A percentile compares a stretch with the other conserved stretches of the same genome.
These are phyloP conservation scores for Paramecium octaurelia DNA, from an alignment of 73 alveolate genomes.

Conservation along the genomic window DNA sequence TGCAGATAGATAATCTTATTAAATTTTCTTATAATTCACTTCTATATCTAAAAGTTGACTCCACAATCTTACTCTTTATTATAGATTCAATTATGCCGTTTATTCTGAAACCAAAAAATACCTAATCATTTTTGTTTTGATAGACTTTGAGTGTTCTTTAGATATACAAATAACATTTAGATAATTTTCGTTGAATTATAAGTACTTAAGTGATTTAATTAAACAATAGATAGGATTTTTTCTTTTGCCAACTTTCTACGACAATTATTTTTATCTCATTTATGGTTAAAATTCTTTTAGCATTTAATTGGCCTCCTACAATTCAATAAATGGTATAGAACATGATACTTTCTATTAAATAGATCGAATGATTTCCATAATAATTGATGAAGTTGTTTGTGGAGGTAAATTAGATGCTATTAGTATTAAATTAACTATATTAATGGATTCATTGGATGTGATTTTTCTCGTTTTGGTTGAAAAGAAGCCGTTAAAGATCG, in stretches of 20 bases:
- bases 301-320: constrained; percentile 3
- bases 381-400: neutral
- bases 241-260: neutral
- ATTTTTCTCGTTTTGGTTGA: constrained; percentile 11
- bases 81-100: neutral
- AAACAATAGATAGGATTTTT: constrained; percentile 9
- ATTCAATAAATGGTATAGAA: constrained; percentile 6
- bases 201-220: neutral
- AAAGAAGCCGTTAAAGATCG: neutral
- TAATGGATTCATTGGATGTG: neutral
- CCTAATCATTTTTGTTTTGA: neutral
- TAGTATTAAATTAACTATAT: neutral
- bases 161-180: neutral
- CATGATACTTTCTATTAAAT: neutral
- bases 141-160: neutral
- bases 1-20: neutral
- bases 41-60: neutral
- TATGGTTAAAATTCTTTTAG: neutral
- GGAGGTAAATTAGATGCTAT: neutral
- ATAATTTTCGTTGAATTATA: neutral
- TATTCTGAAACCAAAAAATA: neutral
- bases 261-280: neutral
- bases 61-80: constrained; percentile 17
- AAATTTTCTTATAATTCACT: neutral
- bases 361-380: neutral